Percentiles rank a stretch among this genome's conserved stretches.
Evolutionary conservation across 495 filamentous ascomycete genomes (phyloP).

Genomic region (Neurospora sp.): DNA sequence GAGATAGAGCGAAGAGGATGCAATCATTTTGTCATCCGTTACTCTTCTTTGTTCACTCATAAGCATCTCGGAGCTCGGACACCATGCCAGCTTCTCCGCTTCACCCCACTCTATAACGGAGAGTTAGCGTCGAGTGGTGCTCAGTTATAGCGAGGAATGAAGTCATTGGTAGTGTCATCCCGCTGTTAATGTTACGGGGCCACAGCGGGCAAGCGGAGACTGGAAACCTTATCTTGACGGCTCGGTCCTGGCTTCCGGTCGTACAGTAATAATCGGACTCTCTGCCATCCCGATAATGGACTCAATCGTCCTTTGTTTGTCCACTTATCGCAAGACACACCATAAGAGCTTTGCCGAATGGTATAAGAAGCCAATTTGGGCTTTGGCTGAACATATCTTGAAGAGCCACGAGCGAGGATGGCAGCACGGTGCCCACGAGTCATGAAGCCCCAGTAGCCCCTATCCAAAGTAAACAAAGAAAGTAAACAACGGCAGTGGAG

Average conservation of each 20-base stretch:
- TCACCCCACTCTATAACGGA: background rate
- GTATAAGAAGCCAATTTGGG: background rate
- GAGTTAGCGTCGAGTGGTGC: background rate
- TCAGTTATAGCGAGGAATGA: background rate
- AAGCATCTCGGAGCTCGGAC: background rate
- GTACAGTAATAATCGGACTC: background rate
- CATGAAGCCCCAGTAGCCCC: background rate
- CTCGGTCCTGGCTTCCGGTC: background rate
- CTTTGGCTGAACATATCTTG: background rate
- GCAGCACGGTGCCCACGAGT: background rate
- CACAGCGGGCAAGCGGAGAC: background rate
- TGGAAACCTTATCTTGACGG: background rate
- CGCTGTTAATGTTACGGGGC: background rate
- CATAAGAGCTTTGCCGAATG: background rate
- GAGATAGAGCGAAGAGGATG: background rate
- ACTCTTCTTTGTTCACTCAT: background rate
- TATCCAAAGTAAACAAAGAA: background rate
- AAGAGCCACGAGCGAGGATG: background rate
- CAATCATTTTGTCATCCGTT: background rate
- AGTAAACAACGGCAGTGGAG: background rate
- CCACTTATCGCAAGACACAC: too few species aligned
- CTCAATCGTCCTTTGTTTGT: too few species aligned
- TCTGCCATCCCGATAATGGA: background rate
- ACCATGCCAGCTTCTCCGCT: background rate
- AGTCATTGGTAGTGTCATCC: background rate